Conservation (phyloP, 2,329 filamentous ascomycete genomes). For the Penicillium sp. region DNA sequence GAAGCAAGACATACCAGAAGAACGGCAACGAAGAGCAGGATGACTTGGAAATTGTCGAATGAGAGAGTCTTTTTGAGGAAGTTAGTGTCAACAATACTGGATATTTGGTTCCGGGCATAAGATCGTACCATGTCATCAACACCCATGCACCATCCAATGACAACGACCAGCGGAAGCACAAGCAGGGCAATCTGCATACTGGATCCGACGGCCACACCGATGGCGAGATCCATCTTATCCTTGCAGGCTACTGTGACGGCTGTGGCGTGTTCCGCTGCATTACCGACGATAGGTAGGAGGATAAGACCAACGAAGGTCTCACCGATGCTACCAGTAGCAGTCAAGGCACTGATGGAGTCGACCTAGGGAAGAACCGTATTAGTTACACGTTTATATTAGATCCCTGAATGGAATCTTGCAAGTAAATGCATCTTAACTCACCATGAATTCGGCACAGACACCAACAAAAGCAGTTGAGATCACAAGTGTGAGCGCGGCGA, state of each 20-base stretch:
- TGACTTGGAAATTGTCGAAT: slow-evolving; percentile 87
- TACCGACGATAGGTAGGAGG: slow-evolving; percentile 65
- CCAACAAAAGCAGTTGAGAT: slow-evolving; percentile 78
- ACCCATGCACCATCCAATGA: slow-evolving; percentile 62
- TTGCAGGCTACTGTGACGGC: slow-evolving; percentile 63
- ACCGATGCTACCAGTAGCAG: slow-evolving; percentile 49
- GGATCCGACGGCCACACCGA: slow-evolving; percentile 65
- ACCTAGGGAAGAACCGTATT: slow-evolving; percentile 31
- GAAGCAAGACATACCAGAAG: slow-evolving; percentile 36
- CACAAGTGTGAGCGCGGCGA: slow-evolving; percentile 70
- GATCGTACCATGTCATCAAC: slow-evolving; percentile 56
- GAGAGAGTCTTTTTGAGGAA: slow-evolving; percentile 58
- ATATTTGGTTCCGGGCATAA: not conserved
- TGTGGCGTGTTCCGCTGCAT: slow-evolving; percentile 66
- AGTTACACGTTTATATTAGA: not conserved
- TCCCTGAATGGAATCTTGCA: not conserved
- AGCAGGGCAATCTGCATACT: slow-evolving; percentile 66
- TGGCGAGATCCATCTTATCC: slow-evolving; percentile 69
- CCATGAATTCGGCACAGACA: slow-evolving; percentile 70
- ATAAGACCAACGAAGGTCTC: slow-evolving; percentile 65
- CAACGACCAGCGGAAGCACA: slow-evolving; percentile 60
- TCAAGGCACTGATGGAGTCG: slow-evolving; percentile 57
- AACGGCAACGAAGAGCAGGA: slow-evolving; percentile 58
- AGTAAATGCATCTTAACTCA: slow-evolving; percentile 11
- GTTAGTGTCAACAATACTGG: not conserved